Evolutionary conservation across 768 basidiomycete species (phyloP), one percentile per base, ranked within the genome.

Genomic region (Omphalotus guepiniiformis): DNA sequence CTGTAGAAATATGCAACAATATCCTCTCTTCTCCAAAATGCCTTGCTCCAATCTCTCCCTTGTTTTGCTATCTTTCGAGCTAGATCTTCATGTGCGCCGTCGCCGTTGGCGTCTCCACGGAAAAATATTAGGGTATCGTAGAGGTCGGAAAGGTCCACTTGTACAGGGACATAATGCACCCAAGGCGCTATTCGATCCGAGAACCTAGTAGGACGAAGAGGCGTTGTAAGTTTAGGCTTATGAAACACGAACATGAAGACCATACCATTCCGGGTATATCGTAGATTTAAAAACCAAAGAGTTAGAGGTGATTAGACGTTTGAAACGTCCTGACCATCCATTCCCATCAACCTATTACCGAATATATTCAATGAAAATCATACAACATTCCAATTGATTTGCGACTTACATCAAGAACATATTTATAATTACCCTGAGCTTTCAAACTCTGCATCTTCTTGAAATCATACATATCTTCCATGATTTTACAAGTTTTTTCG

Each of bases 101-200:
- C 65, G 7, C 78, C 76, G 25, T 72, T 59, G 0, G 73, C 73
- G 46, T 75, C 72, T 0, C 85, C 83, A 0, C 79, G 75, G 62
- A 90, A 89, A 69, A 92, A 91, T 1, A 78, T 66, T 27, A 88
- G 73, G 2, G 78, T 65, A 54, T 90, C 88, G 63, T 82, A 77
- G 7, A 91, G 57, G 58, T 89, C 85, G 0, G 75, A 69, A 22
- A 82, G 73, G 51, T 82, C 80, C 1, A 78, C 58, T 54, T 82
- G 78, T 8, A 88, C 66, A 2, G 86, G 85, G 11, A 88, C 70
- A 54, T 83, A 89, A 60, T 89, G 86, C 2, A 85, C 75, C 83
- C 83, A 86, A 0, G 83, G 79, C 22, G 65, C 71, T 40, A 79
- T 66, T 22, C 78, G 70, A 48, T 80, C 76, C 2, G 57, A 67